A percentile compares a stretch with the other conserved stretches of the same genome.
Evolutionary conservation across 371 early-diverging fungal species (phyloP).

Genomic region (Amoeboaphelidium protococcarum): DNA sequence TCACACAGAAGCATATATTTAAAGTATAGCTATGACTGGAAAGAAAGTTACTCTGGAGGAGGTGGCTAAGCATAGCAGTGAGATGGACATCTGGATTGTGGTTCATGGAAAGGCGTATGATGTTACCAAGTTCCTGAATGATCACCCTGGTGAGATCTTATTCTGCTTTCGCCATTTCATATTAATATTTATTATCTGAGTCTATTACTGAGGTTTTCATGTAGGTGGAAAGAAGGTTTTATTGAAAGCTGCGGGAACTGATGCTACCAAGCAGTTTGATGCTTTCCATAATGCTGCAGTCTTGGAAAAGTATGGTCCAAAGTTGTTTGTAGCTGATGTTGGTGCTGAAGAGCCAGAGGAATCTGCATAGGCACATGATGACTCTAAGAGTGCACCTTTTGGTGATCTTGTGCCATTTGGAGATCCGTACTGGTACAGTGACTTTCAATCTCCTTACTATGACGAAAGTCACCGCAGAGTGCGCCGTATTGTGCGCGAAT

Average conservation of each 20-base stretch:
- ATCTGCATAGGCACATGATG: not conserved
- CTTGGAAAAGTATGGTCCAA: not conserved
- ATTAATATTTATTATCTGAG: conserved; percentile 1
- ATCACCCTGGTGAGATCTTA: conserved; percentile 19
- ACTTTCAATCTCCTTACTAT: conserved; percentile 15
- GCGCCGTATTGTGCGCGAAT: conserved; percentile 34
- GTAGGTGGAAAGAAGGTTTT: conserved; percentile 27
- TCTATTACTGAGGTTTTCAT: conserved; percentile 5
- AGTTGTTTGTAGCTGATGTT: not conserved
- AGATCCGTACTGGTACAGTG: conserved; percentile 64
- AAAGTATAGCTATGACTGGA: too few species aligned
- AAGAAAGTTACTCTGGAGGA: conserved; percentile 9
- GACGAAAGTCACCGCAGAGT: conserved; percentile 42
- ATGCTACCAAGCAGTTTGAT: conserved; percentile 67
- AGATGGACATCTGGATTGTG: conserved; percentile 23
- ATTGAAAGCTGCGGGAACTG: conserved; percentile 49
- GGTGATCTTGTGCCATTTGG: conserved; percentile 54
- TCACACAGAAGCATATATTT: too few species aligned
- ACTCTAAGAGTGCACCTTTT: conserved; percentile 15
- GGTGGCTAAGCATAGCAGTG: conserved; percentile 10
- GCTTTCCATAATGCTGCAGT: conserved; percentile 34
- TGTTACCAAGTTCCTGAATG: conserved; percentile 41
- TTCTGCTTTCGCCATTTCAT: not conserved
- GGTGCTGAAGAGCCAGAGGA: not conserved
- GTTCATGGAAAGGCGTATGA: conserved; percentile 59